Conservation (phyloP, 306 rosid genomes). For the Ormosia emarginata region DNA sequence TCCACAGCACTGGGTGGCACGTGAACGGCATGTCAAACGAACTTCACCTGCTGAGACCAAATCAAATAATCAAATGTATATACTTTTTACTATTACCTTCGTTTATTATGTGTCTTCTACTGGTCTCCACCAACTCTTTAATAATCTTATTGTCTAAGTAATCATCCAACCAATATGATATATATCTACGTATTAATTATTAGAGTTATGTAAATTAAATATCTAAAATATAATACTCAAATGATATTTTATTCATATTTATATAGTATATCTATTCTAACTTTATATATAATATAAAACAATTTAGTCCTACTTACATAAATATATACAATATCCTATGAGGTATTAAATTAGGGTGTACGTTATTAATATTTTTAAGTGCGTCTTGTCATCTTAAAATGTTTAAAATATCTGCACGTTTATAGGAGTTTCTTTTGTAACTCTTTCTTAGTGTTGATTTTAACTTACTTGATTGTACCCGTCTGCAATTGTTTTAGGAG, state of each 20-base stretch:
- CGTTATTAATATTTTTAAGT: background rate
- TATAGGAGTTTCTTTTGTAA: no score
- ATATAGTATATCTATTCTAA: no score
- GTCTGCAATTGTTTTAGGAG: background rate
- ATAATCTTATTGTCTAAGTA: background rate
- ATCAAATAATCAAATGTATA: background rate
- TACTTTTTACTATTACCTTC: background rate
- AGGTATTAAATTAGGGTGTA: no score
- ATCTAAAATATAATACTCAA: no score
- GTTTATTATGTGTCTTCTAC: background rate
- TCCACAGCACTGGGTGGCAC: background rate
- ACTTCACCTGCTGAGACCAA: background rate
- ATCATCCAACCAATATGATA: background rate
- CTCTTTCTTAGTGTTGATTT: background rate
- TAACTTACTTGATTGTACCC: background rate
- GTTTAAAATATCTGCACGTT: background rate
- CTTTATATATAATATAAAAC: no score
- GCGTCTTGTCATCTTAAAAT: background rate
- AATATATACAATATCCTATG: no score
- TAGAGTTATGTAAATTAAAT: no score
- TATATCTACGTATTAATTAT: background rate
- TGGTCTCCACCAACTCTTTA: background rate
- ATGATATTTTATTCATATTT: no score
- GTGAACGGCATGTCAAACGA: constrained; percentile 19
- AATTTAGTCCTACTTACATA: no score